Conservation (phyloP, 2,329 filamentous ascomycete species). For the Epichloe gansuensis region DNA sequence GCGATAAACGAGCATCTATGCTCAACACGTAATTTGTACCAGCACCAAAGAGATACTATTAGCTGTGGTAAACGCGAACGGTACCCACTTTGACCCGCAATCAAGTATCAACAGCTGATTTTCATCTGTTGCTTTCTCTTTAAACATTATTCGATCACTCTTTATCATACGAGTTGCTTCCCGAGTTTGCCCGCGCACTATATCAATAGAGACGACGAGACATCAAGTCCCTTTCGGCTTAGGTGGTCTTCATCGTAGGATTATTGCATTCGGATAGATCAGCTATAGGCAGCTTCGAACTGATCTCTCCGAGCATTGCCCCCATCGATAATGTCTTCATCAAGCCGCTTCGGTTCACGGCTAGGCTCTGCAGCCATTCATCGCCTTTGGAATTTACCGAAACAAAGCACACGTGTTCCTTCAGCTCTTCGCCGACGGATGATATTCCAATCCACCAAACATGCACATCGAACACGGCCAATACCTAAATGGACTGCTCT, state of each 20-base stretch:
- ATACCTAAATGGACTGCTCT: not conserved
- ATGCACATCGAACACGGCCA: not conserved
- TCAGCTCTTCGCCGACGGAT: not conserved
- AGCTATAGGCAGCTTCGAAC: too few relatives aligned
- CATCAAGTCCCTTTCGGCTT: not conserved
- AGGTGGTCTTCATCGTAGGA: too few relatives aligned
- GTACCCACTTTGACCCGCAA: too few relatives aligned
- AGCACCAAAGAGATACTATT: too few relatives aligned
- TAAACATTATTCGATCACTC: not conserved
- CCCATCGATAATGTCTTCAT: not conserved
- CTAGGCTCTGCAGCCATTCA: not conserved
- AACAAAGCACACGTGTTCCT: not conserved
- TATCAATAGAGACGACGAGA: not conserved
- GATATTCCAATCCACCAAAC: not conserved
- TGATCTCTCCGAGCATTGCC: not conserved
- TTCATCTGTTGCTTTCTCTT: too few relatives aligned
- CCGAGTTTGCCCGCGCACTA: not conserved
- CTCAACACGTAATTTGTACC: too few relatives aligned
- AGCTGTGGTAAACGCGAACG: too few relatives aligned
- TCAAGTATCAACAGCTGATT: too few relatives aligned
- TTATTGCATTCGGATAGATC: too few relatives aligned
- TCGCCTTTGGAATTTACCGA: not conserved
- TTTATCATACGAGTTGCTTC: not conserved
- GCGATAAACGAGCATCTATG: too few relatives aligned
- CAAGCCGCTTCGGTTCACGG: not conserved